Percentiles rank a stretch among this genome's conserved stretches.
Evolutionary conservation across 2,329 filamentous ascomycete genomes (phyloP).

Genomic region (Scleromitrula shiraiana): DNA sequence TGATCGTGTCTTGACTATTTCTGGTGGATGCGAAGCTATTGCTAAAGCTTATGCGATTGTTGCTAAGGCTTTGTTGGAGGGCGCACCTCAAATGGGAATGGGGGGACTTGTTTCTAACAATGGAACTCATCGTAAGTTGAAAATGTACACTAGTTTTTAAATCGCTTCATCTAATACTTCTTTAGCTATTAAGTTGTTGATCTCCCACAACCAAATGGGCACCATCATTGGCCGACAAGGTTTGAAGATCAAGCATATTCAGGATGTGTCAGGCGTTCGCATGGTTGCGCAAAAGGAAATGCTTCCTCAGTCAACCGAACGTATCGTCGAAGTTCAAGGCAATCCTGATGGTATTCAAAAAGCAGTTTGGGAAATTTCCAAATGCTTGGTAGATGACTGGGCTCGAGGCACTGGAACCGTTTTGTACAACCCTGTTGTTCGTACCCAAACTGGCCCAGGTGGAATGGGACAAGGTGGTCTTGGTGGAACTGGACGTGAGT

Average conservation of each 20-base stretch:
- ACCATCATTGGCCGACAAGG: conserved; percentile 97
- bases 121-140: conserved; percentile 82
- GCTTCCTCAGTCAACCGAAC: conserved; percentile 96
- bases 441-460: conserved; percentile 56
- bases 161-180: conserved; percentile 4
- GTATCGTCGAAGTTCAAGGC: conserved; percentile 94
- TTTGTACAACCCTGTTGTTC: conserved; percentile 92
- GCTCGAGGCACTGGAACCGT: conserved; percentile 95
- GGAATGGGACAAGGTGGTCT: conserved; percentile 39
- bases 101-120: conserved; percentile 79
- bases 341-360: conserved; percentile 92
- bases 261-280: conserved; percentile 90
- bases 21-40: conserved; percentile 79
- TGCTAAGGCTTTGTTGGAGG: conserved; percentile 82
- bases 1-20: conserved; percentile 93
- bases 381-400: conserved; percentile 96
- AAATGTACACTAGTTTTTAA: background rate
- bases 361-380: conserved; percentile 97
- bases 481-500: conserved; percentile 42
- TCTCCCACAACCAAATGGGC: conserved; percentile 99
- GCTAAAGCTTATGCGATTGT: conserved; percentile 91
- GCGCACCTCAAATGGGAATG: conserved; percentile 93
- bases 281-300: conserved; percentile 99
- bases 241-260: conserved; percentile 98
- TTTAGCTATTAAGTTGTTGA: conserved; percentile 89